Evolutionary conservation across 2,329 filamentous ascomycete species (phyloP).

Genomic region (Ophiobolus disseminans): DNA sequence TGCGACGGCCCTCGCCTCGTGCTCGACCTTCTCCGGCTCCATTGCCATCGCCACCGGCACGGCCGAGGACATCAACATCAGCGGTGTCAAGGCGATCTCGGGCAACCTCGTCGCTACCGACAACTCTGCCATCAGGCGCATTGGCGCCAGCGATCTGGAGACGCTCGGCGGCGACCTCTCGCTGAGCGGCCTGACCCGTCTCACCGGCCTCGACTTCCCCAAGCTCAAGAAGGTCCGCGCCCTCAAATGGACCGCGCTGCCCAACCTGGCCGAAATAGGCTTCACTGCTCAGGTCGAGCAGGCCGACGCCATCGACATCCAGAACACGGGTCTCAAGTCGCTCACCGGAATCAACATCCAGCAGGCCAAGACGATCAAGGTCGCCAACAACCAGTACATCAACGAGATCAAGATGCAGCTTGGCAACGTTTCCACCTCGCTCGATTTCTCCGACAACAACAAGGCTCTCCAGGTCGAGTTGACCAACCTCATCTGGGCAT

Average conservation of each 20-base stretch:
- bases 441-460: conserved; percentile 84
- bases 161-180: conserved; percentile 74
- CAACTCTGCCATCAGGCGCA: conserved; percentile 67
- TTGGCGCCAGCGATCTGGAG: conserved; percentile 68
- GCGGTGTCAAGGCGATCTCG: conserved; percentile 66
- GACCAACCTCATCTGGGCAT: conserved; percentile 78
- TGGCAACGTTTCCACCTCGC: conserved; percentile 71
- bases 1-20: conserved; percentile 65
- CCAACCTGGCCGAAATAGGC: conserved; percentile 64
- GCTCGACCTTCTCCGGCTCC: conserved; percentile 72
- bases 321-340: conserved; percentile 82
- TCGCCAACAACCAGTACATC: conserved; percentile 86
- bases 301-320: conserved; percentile 74
- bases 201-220: conserved; percentile 72
- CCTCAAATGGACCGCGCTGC: conserved; percentile 77
- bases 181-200: conserved; percentile 70
- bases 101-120: conserved; percentile 61
- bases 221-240: conserved; percentile 68
- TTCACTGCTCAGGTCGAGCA: conserved; percentile 71
- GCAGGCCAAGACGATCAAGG: conserved; percentile 74
- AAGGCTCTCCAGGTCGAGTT: conserved; percentile 73
- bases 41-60: conserved; percentile 68
- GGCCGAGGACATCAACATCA: conserved; percentile 66
- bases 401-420: conserved; percentile 78
- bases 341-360: conserved; percentile 83